Evolutionary conservation across 2,329 filamentous ascomycete species (phyloP).

Genomic region (Penicillium sp.): DNA sequence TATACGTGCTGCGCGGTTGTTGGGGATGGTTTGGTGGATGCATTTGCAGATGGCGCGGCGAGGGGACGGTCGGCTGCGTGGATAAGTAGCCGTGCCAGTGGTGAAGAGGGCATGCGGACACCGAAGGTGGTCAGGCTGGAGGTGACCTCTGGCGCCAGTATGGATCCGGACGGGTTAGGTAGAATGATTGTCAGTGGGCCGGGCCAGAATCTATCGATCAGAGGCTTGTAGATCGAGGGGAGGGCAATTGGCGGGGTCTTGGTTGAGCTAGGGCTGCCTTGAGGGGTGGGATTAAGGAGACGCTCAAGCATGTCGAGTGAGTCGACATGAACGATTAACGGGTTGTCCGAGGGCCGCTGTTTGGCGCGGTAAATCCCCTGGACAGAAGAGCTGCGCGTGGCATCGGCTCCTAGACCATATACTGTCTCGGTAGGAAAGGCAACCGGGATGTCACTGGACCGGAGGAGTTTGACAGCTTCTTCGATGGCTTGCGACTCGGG

Average conservation of each 20-base stretch:
- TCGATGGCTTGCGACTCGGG: constrained; percentile 53
- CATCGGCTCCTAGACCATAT: constrained; percentile 94
- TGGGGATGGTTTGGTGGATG: constrained; percentile 87
- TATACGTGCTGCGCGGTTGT: constrained; percentile 86
- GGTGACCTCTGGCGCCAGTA: constrained; percentile 86
- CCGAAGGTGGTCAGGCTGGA: constrained; percentile 82
- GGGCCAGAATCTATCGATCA: constrained; percentile 88
- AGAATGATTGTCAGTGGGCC: constrained; percentile 89
- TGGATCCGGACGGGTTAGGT: constrained; percentile 66
- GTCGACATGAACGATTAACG: constrained; percentile 86
- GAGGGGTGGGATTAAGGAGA: constrained; percentile 49
- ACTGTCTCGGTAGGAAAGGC: constrained; percentile 98
- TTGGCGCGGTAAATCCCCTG: constrained; percentile 92
- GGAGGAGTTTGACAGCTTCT: constrained; percentile 65
- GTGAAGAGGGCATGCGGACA: constrained; percentile 80
- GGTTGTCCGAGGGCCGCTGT: constrained; percentile 87
- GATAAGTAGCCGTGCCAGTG: constrained; percentile 85
- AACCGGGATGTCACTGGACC: constrained; percentile 68
- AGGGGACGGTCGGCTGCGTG: constrained; percentile 72
- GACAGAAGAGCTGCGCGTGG: constrained; percentile 78
- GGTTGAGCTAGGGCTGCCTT: constrained; percentile 30
- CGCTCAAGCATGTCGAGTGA: constrained; percentile 72
- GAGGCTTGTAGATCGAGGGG: constrained; percentile 70
- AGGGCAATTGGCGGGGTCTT: constrained; percentile 43
- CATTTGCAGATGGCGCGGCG: constrained; percentile 90